Conservation (phyloP, 108 stramenopile species). For the Cyclotella kingstonii region DNA sequence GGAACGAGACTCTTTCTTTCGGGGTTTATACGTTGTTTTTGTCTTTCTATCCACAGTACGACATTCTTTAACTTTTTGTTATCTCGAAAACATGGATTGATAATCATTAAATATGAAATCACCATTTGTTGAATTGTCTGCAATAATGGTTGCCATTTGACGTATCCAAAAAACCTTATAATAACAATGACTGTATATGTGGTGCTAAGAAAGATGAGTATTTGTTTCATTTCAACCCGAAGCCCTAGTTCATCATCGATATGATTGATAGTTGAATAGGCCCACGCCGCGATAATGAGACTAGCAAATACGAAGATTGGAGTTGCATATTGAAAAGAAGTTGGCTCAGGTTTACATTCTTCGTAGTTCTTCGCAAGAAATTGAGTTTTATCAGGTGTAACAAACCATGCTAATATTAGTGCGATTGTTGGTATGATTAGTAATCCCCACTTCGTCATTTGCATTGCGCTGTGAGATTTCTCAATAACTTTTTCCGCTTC, state of each 20-base stretch:
- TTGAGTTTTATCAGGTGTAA: constrained; percentile 5
- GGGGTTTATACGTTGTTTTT: constrained; percentile 15
- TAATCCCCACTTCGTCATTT: constrained; percentile 6
- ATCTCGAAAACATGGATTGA: constrained; percentile 34
- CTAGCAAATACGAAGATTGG: constrained; percentile 14
- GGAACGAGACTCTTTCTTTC: constrained; percentile 19
- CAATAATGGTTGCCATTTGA: constrained; percentile 30
- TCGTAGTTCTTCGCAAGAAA: constrained; percentile 18
- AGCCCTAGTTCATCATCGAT: constrained; percentile 44
- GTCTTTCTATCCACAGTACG: constrained; percentile 14
- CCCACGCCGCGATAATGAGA: constrained; percentile 8
- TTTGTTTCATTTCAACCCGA: constrained; percentile 31
- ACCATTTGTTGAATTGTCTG: constrained; percentile 47
- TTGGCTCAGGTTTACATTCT: constrained; percentile 16
- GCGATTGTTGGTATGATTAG: constrained; percentile 8
- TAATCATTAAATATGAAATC: constrained; percentile 34
- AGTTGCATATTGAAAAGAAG: constrained; percentile 5
- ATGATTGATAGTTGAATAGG: constrained; percentile 8
- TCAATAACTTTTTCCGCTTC: constrained; percentile 15
- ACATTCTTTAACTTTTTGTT: neutral
- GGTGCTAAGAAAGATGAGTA: constrained; percentile 17
- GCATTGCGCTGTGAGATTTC: neutral
- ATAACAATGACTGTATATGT: constrained; percentile 26
- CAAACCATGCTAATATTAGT: neutral
- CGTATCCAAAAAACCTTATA: constrained; percentile 27